Conservation (phyloP, 192 early-diverging fungal genomes). For the Coemansia sp. region DNA sequence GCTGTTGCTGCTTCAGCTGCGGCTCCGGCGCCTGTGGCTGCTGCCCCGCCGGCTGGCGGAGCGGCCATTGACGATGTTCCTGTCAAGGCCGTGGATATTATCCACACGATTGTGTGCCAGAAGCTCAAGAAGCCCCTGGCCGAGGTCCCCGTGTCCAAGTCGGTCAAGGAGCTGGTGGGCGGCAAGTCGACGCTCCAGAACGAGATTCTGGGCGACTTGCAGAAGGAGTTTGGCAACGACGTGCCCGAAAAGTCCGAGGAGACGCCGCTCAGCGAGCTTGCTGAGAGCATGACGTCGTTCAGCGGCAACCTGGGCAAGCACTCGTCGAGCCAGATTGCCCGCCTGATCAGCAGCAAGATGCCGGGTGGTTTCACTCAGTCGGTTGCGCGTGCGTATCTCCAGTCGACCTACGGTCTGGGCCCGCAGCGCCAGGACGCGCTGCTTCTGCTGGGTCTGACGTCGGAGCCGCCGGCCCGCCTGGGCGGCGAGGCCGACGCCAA, state of each 20-base stretch:
- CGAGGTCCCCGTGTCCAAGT: constrained; percentile 65
- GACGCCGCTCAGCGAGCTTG: background rate
- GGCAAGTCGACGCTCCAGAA: constrained; percentile 96
- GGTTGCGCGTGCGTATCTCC: background rate
- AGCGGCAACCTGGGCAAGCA: constrained; percentile 80
- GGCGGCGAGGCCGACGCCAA: constrained; percentile 79
- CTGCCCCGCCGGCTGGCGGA: constrained; percentile 51
- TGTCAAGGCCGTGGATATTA: constrained; percentile 74
- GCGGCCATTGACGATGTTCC: constrained; percentile 71
- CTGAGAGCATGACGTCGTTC: background rate
- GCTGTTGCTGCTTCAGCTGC: constrained; percentile 53
- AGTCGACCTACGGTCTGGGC: constrained; percentile 72
- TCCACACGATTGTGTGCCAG: constrained; percentile 79
- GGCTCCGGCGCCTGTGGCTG: constrained; percentile 44
- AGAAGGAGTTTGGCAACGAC: constrained; percentile 53
- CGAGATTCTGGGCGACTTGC: constrained; percentile 78
- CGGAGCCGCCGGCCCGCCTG: constrained; percentile 79
- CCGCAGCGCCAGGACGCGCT: constrained; percentile 72
- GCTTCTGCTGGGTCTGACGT: constrained; percentile 73
- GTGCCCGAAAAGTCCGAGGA: constrained; percentile 66
- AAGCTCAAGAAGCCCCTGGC: constrained; percentile 87
- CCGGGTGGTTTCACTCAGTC: constrained; percentile 1
- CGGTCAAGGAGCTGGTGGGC: constrained; percentile 83
- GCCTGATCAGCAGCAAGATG: background rate
- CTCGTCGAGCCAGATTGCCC: background rate